These are phyloP conservation scores for Pseudognaphalium luteoalbum DNA, from an alignment of 129 eudicot genomes.

Conservation along the genomic window DNA sequence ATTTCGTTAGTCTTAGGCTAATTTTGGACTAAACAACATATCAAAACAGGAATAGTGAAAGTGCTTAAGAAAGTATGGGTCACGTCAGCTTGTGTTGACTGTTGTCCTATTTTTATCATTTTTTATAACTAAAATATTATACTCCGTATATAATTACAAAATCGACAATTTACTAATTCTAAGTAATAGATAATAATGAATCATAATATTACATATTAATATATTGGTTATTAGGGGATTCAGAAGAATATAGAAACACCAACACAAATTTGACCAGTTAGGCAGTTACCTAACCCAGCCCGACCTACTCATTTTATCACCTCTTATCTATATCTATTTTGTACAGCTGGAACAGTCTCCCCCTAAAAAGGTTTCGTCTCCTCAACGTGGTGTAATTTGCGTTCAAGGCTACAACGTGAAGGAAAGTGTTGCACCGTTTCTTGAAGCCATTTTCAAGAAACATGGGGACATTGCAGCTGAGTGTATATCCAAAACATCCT, in stretches of 20 bases:
- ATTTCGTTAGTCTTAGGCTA: neutral
- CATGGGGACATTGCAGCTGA: constrained; percentile 40
- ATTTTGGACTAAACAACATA: neutral
- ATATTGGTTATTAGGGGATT: neutral
- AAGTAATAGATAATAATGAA: too few species aligned
- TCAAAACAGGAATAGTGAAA: neutral
- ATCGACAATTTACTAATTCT: neutral
- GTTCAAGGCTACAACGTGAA: constrained; percentile 46
- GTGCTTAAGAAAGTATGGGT: neutral
- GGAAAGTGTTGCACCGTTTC: constrained; percentile 30
- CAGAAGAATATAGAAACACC: neutral
- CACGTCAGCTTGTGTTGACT: neutral
- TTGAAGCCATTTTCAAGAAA: constrained; percentile 37
- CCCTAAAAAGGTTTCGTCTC: neutral
- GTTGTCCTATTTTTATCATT: neutral
- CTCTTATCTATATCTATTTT: neutral
- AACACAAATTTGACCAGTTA: neutral
- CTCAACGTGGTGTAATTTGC: constrained; percentile 16
- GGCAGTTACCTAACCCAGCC: neutral
- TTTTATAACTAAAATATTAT: neutral
- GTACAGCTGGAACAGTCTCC: neutral
- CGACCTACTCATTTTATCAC: neutral
- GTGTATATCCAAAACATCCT: constrained; percentile 24
- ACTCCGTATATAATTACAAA: neutral
- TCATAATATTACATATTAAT: too few species aligned